phyloP scores from a whole-genome alignment of 208 protist species.

The Crithidia acanthocephali region DNA sequence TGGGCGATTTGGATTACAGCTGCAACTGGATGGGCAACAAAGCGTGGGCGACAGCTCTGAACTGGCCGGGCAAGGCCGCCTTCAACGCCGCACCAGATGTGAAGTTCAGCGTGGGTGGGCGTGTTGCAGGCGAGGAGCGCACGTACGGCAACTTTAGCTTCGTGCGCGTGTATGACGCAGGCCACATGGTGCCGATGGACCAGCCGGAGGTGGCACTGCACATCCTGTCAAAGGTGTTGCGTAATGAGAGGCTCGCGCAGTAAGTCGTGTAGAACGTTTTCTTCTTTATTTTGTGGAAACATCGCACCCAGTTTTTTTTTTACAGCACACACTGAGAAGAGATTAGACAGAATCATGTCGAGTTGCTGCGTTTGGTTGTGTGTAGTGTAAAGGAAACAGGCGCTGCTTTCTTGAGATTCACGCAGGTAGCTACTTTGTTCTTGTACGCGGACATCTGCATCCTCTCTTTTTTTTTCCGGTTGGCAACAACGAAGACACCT shows the following conservation, averaged over 20 bases:
- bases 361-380: no score
- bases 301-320: no score
- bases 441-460: no score
- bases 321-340: no score
- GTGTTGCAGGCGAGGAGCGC: conserved; percentile 37
- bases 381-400: no score
- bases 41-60: conserved; percentile 66
- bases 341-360: no score
- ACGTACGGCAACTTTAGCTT: conserved; percentile 68
- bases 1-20: conserved; percentile 92
- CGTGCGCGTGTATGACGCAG: conserved; percentile 79
- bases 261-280: background rate
- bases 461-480: no score
- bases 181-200: conserved; percentile 92
- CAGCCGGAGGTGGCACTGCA: conserved; percentile 43
- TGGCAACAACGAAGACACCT: no score
- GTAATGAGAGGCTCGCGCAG: conserved; percentile 1
- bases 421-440: no score
- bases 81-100: conserved; percentile 58
- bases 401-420: no score
- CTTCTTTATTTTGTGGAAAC: no score
- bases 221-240: conserved; percentile 27
- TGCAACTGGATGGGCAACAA: conserved; percentile 95
- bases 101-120: conserved; percentile 39
- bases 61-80: conserved; percentile 70